Percentiles rank a stretch among this genome's conserved stretches.
phyloP scores from a whole-genome alignment of 352 stramenopile species.

The Globisporangium solare region DNA sequence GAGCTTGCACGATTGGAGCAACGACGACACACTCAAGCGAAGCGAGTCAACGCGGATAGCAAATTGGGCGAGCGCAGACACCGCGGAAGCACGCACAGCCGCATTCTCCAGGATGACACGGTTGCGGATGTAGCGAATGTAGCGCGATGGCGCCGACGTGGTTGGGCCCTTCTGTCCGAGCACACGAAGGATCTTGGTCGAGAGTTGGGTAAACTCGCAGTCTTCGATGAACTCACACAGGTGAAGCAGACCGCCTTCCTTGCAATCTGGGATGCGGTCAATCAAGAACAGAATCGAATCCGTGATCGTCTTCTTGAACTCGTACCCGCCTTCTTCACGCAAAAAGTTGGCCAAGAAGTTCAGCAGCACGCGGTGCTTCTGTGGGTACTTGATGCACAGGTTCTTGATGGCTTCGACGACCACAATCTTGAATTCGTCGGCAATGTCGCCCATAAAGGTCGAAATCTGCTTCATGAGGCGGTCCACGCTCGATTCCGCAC shows the following conservation, averaged over 20 bases:
- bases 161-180: slow-evolving; percentile 93
- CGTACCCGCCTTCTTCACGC: slow-evolving; percentile 94
- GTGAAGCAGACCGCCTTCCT: slow-evolving; percentile 95
- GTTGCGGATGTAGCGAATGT: slow-evolving; percentile 99
- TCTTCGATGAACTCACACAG: slow-evolving; percentile 99
- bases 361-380: slow-evolving; percentile 97
- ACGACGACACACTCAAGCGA: slow-evolving; percentile 88
- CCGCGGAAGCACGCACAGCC: slow-evolving; percentile 93
- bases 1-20: slow-evolving; percentile 94
- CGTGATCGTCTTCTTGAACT: slow-evolving; percentile 99
- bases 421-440: slow-evolving; percentile 99
- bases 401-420: slow-evolving; percentile 97
- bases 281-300: slow-evolving; percentile 97
- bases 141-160: slow-evolving; percentile 92
- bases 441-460: slow-evolving; percentile 98
- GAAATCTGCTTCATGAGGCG: slow-evolving; percentile 97
- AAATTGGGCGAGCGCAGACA: slow-evolving; percentile 96
- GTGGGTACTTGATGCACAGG: slow-evolving; percentile 97
- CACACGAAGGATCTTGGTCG: slow-evolving; percentile 94
- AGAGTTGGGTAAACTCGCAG: slow-evolving; percentile 88
- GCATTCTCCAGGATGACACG: slow-evolving; percentile 99
- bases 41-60: slow-evolving; percentile 92
- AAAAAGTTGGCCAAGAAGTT: slow-evolving; percentile 98
- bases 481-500: slow-evolving; percentile 95
- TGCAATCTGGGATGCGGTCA: slow-evolving; percentile 95